phyloP scores from a whole-genome alignment of 768 basidiomycete genomes.

The Mrakia gelida region DNA sequence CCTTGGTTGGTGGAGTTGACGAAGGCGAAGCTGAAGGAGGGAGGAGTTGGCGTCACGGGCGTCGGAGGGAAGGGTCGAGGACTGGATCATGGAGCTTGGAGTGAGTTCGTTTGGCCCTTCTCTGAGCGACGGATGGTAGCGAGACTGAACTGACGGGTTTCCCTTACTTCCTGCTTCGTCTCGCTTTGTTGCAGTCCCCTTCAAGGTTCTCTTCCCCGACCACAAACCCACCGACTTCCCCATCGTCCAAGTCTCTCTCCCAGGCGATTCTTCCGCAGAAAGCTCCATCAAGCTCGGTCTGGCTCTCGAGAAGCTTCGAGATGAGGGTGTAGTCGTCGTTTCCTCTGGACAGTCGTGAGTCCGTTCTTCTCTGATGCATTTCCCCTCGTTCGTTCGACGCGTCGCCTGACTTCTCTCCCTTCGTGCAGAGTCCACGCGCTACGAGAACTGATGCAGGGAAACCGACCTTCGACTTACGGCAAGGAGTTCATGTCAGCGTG shows the following conservation, averaged over 20 bases:
- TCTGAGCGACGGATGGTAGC: too few species aligned
- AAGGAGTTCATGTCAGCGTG: background rate
- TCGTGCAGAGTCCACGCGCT: background rate
- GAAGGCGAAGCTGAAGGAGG: background rate
- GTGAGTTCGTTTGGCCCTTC: background rate
- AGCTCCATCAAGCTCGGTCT: constrained; percentile 20
- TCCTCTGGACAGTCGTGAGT: constrained; percentile 14
- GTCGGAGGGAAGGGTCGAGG: constrained; percentile 18
- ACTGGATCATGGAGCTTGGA: constrained; percentile 29
- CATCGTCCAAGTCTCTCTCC: constrained; percentile 27
- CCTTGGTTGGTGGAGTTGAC: constrained; percentile 6
- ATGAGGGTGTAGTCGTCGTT: constrained; percentile 20
- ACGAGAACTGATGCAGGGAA: background rate
- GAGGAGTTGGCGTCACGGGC: constrained; percentile 2
- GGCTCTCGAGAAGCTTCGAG: constrained; percentile 19
- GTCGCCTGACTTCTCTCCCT: background rate
- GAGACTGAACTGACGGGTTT: background rate
- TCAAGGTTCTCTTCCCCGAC: constrained; percentile 26
- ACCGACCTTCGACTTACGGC: background rate
- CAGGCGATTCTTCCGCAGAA: background rate
- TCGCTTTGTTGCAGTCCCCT: background rate
- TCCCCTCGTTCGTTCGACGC: background rate
- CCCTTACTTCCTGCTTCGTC: background rate
- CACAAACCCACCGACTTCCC: constrained; percentile 7
- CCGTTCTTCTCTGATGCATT: background rate